Percentiles rank a stretch among this genome's conserved stretches.
Conservation (phyloP, 2,329 filamentous ascomycete species). For the Ilyonectria destructans region DNA sequence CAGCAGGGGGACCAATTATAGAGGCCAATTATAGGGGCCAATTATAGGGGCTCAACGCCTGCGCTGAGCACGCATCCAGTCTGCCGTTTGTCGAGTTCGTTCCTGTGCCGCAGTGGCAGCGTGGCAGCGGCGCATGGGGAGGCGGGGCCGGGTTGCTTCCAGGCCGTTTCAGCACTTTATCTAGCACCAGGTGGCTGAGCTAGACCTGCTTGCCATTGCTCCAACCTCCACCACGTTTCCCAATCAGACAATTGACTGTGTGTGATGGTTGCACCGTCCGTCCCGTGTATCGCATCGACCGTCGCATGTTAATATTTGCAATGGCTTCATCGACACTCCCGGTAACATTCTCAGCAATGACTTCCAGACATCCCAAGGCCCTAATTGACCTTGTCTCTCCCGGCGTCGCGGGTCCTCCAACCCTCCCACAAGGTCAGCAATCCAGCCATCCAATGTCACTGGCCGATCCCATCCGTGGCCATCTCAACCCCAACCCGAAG, state of each 20-base stretch:
- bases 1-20: background rate
- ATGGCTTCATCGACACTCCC: background rate
- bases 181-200: conserved; percentile 4
- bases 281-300: background rate
- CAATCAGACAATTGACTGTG: background rate
- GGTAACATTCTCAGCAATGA: background rate
- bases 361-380: background rate
- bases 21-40: background rate
- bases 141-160: background rate
- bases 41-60: conserved; percentile 25
- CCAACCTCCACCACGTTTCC: conserved; percentile 26
- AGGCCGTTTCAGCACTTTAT: conserved; percentile 14
- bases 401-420: background rate
- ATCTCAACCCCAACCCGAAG: conserved; percentile 17
- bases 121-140: background rate
- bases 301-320: background rate
- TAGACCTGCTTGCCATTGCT: background rate
- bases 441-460: background rate
- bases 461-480: conserved; percentile 7
- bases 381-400: background rate
- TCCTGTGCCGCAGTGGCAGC: background rate
- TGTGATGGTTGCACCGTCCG: background rate
- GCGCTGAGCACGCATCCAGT: background rate
- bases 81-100: background rate
- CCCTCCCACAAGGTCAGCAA: background rate